These are phyloP conservation scores for Candida nonsorbophila DNA, from an alignment of 805 yeast species.

Conservation along the genomic window DNA sequence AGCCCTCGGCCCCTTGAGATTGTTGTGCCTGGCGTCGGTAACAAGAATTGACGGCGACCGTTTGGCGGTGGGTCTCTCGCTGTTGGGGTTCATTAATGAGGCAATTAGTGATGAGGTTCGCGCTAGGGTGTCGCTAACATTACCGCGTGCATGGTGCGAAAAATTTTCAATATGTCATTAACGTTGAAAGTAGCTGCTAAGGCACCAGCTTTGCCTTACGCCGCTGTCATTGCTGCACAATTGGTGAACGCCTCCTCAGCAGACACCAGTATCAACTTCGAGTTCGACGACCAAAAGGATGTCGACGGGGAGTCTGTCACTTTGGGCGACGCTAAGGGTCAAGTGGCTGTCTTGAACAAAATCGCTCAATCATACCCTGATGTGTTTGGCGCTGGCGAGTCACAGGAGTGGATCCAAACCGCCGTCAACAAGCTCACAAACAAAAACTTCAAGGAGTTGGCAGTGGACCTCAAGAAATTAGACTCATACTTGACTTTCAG, in stretches of 20 bases:
- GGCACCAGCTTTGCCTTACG: conserved; percentile 79
- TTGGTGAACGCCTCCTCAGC: conserved; percentile 47
- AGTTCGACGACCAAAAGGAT: conserved; percentile 65
- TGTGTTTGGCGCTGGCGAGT: conserved; percentile 27
- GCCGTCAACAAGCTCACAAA: conserved; percentile 65
- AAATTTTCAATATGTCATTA: conserved; percentile 29
- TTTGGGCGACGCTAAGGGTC: conserved; percentile 42
- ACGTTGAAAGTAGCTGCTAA: conserved; percentile 72
- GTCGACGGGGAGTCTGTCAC: conserved; percentile 42
- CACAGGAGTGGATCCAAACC: conserved; percentile 62
- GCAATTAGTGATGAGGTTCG: background rate
- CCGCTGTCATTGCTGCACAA: conserved; percentile 72
- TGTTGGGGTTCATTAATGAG: no score
- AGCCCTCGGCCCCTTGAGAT: conserved; percentile 51
- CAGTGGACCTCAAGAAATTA: conserved; percentile 70
- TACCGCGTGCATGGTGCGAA: conserved; percentile 2
- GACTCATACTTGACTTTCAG: conserved; percentile 83
- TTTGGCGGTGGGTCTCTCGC: conserved; percentile 55
- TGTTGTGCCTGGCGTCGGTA: conserved; percentile 72
- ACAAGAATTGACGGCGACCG: conserved; percentile 92
- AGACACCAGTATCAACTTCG: conserved; percentile 50
- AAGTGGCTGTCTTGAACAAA: conserved; percentile 40
- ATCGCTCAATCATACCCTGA: conserved; percentile 52
- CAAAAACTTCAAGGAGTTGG: conserved; percentile 84
- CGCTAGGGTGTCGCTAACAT: conserved; percentile 1